Evolutionary conservation across 1,284 basidiomycete species (phyloP).

Genomic region (Naganishia liquefaciens): DNA sequence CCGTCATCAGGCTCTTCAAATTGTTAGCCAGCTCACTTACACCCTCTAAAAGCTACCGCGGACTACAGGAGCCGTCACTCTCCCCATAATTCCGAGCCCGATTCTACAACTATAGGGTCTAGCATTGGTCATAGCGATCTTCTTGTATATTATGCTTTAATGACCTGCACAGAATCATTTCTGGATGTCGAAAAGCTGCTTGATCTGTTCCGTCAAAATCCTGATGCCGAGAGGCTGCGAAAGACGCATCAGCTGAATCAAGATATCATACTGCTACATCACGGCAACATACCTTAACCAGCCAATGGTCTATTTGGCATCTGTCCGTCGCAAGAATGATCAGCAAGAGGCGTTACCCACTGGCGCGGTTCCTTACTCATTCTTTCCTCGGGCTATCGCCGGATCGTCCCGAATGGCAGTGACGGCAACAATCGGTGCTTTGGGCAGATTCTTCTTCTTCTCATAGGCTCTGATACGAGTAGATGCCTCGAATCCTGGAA

Average conservation of each 20-base stretch:
- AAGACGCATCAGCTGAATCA: neutral
- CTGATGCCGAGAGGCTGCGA: conserved; percentile 18
- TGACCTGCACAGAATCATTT: neutral
- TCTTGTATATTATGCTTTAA: too few relatives aligned
- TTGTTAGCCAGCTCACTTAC: too few relatives aligned
- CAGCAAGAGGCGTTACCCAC: neutral
- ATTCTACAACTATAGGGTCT: too few relatives aligned
- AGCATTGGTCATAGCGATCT: too few relatives aligned
- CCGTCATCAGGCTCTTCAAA: too few relatives aligned
- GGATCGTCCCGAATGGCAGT: conserved; percentile 38
- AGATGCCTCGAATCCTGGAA: conserved; percentile 40
- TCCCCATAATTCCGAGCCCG: too few relatives aligned
- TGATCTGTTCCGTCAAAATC: conserved; percentile 18
- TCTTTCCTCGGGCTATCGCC: conserved; percentile 31
- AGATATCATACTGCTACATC: neutral
- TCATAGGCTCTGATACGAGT: conserved; percentile 37
- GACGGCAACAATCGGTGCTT: conserved; percentile 37
- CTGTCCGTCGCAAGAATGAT: neutral
- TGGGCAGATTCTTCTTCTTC: conserved; percentile 11
- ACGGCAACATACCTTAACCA: conserved; percentile 12
- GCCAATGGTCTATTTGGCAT: conserved; percentile 21
- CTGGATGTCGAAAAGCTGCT: conserved; percentile 10
- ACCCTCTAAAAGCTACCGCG: too few relatives aligned
- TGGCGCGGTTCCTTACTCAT: conserved; percentile 1
- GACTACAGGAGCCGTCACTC: too few relatives aligned